Percentiles rank a stretch among this genome's conserved stretches.
Conservation (phyloP, 352 stramenopile genomes). For the Plasmopara muralis region DNA sequence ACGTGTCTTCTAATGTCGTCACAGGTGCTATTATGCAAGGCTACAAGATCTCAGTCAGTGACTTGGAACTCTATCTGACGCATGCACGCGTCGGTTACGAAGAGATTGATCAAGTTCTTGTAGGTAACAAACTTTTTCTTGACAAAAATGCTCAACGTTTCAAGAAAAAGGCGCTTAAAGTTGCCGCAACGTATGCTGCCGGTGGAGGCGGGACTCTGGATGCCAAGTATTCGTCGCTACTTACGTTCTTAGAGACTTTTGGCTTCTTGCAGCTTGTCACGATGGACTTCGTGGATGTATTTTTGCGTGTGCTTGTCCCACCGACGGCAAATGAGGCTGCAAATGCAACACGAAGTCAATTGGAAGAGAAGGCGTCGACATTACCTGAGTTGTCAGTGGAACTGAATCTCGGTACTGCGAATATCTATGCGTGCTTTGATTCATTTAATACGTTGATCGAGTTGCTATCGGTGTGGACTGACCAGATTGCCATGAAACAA, state of each 20-base stretch:
- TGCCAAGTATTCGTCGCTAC: slow-evolving; percentile 56
- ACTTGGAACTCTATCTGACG: slow-evolving; percentile 69
- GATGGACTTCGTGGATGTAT: slow-evolving; percentile 81
- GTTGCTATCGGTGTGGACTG: slow-evolving; percentile 56
- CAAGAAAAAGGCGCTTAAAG: slow-evolving; percentile 40
- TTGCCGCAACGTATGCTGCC: slow-evolving; percentile 24
- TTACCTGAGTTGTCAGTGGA: slow-evolving; percentile 76
- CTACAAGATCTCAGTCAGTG: slow-evolving; percentile 73
- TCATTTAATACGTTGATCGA: slow-evolving; percentile 84
- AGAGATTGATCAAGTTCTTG: slow-evolving; percentile 58
- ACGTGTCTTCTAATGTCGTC: slow-evolving; percentile 81
- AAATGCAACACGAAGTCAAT: slow-evolving; percentile 7
- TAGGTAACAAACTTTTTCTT: slow-evolving; percentile 67
- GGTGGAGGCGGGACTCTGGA: slow-evolving; percentile 14
- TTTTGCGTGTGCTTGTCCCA: slow-evolving; percentile 61
- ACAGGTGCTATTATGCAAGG: slow-evolving; percentile 80
- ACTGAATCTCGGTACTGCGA: slow-evolving; percentile 73
- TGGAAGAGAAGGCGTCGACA: slow-evolving; percentile 37
- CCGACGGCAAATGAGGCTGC: slow-evolving; percentile 20
- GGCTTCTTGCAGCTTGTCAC: slow-evolving; percentile 81
- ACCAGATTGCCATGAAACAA: slow-evolving; percentile 60
- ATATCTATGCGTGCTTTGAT: slow-evolving; percentile 87
- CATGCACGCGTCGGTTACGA: slow-evolving; percentile 54
- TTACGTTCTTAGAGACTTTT: slow-evolving; percentile 75
- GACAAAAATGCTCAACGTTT: slow-evolving; percentile 9